Evolutionary conservation across 2,329 filamentous ascomycete species (phyloP).

Genomic region (Epichloe aotearoae): DNA sequence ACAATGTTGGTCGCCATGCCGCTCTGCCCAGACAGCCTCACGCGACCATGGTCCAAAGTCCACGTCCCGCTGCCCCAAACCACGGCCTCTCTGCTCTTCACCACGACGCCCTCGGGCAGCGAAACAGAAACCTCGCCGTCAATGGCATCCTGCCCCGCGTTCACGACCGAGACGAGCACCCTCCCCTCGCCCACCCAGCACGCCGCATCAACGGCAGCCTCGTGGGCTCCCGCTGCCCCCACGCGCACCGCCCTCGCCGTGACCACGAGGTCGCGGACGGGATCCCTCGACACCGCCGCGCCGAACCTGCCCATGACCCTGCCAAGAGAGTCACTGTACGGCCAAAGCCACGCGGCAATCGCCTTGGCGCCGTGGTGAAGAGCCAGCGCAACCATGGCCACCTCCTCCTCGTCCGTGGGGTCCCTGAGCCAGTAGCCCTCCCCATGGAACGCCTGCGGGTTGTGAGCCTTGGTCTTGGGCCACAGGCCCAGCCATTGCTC

Average conservation of each 20-base stretch:
- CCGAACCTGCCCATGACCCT: constrained; percentile 26
- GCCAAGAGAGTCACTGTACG: constrained; percentile 23
- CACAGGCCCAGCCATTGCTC: constrained; percentile 28
- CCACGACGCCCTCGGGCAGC: constrained; percentile 6
- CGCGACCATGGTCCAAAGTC: constrained; percentile 4
- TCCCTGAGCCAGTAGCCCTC: constrained; percentile 35
- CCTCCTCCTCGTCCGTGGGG: constrained; percentile 28
- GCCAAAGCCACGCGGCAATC: constrained; percentile 33
- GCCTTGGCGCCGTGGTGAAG: constrained; percentile 32
- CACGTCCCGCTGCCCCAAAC: constrained; percentile 12
- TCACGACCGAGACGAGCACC: constrained; percentile 13
- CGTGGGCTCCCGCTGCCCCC: background rate
- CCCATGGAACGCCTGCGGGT: constrained; percentile 34
- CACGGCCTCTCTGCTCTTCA: constrained; percentile 4
- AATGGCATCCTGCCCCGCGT: constrained; percentile 11
- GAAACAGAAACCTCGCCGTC: constrained; percentile 6
- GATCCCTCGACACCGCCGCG: constrained; percentile 20
- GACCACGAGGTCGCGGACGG: constrained; percentile 27
- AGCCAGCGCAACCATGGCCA: constrained; percentile 30
- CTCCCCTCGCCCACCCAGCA: constrained; percentile 10
- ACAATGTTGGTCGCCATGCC: constrained; percentile 15
- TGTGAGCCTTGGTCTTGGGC: constrained; percentile 30
- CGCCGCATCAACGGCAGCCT: constrained; percentile 11
- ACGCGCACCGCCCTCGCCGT: constrained; percentile 8
- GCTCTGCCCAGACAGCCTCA: constrained; percentile 5